Percentiles rank a stretch among this genome's conserved stretches.
Conservation (phyloP, 495 filamentous ascomycete genomes). For the Patellaria atrata region DNA sequence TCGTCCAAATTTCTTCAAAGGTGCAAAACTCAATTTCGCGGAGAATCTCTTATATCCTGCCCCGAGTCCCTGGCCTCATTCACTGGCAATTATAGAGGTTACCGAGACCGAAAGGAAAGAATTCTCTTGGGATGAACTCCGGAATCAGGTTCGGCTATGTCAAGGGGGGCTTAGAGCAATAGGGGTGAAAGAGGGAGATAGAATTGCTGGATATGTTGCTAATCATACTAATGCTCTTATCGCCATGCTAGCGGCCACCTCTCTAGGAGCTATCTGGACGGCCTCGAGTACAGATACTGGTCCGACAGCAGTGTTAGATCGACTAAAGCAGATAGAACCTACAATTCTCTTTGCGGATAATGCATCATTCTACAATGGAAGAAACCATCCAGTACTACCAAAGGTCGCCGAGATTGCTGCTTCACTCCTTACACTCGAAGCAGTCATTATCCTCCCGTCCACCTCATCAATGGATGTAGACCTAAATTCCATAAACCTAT, state of each 20-base stretch:
- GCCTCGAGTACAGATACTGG: slow-evolving; percentile 76
- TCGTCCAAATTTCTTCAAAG: slow-evolving; percentile 67
- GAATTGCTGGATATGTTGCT: slow-evolving; percentile 73
- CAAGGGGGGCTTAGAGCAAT: slow-evolving; percentile 51
- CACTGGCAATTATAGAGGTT: slow-evolving; percentile 52
- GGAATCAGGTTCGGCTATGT: slow-evolving; percentile 61
- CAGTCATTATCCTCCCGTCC: slow-evolving; percentile 56
- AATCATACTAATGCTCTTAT: slow-evolving; percentile 76
- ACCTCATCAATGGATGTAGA: slow-evolving; percentile 35
- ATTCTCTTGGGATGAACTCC: slow-evolving; percentile 67
- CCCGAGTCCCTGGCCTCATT: slow-evolving; percentile 40
- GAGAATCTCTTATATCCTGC: slow-evolving; percentile 78
- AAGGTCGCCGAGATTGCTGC: slow-evolving; percentile 62
- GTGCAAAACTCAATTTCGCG: slow-evolving; percentile 71
- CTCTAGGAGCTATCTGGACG: slow-evolving; percentile 81
- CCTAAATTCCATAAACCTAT: slow-evolving; percentile 33
- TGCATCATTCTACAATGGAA: slow-evolving; percentile 76
- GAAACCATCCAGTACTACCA: slow-evolving; percentile 52
- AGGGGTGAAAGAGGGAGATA: slow-evolving; percentile 49
- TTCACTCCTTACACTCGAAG: slow-evolving; percentile 45
- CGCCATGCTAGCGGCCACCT: slow-evolving; percentile 69
- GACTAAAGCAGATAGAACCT: slow-evolving; percentile 68
- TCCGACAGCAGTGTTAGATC: slow-evolving; percentile 65
- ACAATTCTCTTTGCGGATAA: slow-evolving; percentile 74
- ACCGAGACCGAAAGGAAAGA: slow-evolving; percentile 55